phyloP scores from a whole-genome alignment of 2,329 filamentous ascomycete genomes.

The Alternaria dauci region DNA sequence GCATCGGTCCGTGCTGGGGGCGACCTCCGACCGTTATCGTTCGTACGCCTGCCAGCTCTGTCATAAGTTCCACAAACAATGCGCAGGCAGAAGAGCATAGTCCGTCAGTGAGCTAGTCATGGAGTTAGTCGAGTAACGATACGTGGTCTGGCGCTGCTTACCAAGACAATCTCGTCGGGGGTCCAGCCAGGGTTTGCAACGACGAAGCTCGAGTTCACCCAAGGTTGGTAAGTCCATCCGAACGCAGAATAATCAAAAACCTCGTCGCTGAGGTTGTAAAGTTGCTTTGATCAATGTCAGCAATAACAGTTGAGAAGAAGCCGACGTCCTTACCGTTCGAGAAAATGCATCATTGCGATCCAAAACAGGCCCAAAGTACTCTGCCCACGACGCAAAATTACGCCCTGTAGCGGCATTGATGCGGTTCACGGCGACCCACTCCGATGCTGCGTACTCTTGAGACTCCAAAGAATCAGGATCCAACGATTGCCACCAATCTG shows the following conservation, averaged over 20 bases:
- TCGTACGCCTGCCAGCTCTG: slow-evolving; percentile 57
- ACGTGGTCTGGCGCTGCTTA: not conserved
- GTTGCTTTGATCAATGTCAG: slow-evolving; percentile 1
- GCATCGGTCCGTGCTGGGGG: slow-evolving; percentile 54
- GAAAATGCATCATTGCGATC: slow-evolving; percentile 49
- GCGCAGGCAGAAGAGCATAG: slow-evolving; percentile 65
- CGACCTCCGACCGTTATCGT: slow-evolving; percentile 66
- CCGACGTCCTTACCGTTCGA: too few species aligned
- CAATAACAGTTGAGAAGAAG: too few species aligned
- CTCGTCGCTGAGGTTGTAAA: slow-evolving; percentile 6
- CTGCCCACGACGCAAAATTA: slow-evolving; percentile 53
- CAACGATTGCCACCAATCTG: slow-evolving; percentile 10
- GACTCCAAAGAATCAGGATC: slow-evolving; percentile 8
- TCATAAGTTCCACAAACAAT: slow-evolving; percentile 60
- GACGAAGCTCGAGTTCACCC: too few species aligned
- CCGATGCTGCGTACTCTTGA: slow-evolving; percentile 11
- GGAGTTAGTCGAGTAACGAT: not conserved
- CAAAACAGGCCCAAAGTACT: slow-evolving; percentile 45
- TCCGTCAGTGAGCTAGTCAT: slow-evolving; percentile 58
- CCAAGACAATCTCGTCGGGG: not conserved
- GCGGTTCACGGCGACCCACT: slow-evolving; percentile 27
- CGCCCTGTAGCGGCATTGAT: slow-evolving; percentile 31
- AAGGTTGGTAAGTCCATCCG: too few species aligned
- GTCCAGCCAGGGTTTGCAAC: not conserved
- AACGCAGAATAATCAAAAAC: not conserved